Evolutionary conservation across 306 rosid genomes (phyloP), one percentile per base, ranked within the genome.

Genomic region (Pyrus bretschneideri): DNA sequence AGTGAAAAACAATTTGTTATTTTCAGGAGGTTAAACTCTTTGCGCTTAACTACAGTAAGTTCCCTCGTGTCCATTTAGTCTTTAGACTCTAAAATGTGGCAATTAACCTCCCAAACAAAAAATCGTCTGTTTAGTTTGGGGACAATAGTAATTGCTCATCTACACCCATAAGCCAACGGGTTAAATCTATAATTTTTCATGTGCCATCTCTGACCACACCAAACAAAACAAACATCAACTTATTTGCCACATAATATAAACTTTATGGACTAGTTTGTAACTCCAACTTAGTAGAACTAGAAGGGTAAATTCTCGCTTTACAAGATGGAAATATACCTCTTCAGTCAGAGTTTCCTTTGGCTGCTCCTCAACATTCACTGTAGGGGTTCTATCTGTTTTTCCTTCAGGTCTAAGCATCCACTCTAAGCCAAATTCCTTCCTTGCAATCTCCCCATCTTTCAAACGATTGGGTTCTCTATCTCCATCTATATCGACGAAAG

Each of bases 361-460:
- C 61, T 83, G 76, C 38, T 67, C 74, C 25, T 90, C 85, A 51
- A 54, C 70, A 72, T 80, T 33, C 70, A 83, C 88, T 12, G 55
- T 74, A 30, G 89, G 83, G 69, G 67, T 45, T 69, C 63, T 73
- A 18, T 75, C 83, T 30, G n/a, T 73, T 78, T 79, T 85, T 74
- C 78, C 91, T 77, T 79, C 91, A 76, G 97, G 83, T 84, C 89
- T 83, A 72, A 92, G 96, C 98, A 92, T 95, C 98, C 98, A 95
- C 76, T 95, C 93, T 81, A 92, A 81, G 61, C 98, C 98, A 87
- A 89, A 84, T 83, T 87, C 95, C 79, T 86, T 92, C 83, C 97
- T 92, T 3, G 54, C 91, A 77, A 83, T 84, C 66, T 93, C 96
- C 79, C 44, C 83, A 69, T 86, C 87, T 67, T 78, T 81, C 29